A percentile compares a stretch with the other conserved stretches of the same genome.
Conservation (phyloP, 257 asterid genomes). For the Dorcoceras hygrometricum region DNA sequence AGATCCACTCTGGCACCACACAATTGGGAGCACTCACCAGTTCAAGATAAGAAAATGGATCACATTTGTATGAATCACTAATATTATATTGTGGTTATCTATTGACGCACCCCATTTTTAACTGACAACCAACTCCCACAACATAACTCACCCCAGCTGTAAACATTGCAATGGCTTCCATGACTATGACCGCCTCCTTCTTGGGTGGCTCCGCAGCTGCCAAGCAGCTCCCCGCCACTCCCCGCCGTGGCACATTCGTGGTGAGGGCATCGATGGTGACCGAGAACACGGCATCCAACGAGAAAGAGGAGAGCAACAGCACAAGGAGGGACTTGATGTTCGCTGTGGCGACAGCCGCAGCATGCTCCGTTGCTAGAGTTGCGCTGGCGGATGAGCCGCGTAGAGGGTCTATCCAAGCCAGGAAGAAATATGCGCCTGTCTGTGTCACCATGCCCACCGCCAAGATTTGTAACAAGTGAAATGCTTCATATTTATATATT, state of each 20-base stretch:
- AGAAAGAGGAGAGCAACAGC: slow-evolving; percentile 34
- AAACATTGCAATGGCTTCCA: slow-evolving; percentile 45
- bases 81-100: background rate
- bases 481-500: too few species aligned
- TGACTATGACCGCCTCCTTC: slow-evolving; percentile 57
- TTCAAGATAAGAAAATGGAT: slow-evolving; percentile 39
- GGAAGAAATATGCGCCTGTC: slow-evolving; percentile 66
- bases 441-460: slow-evolving; percentile 33
- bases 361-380: slow-evolving; percentile 40
- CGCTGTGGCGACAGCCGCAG: slow-evolving; percentile 52
- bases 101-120: background rate
- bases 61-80: slow-evolving; percentile 19
- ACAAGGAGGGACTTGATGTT: slow-evolving; percentile 62
- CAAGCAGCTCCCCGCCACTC: slow-evolving; percentile 34
- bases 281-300: slow-evolving; percentile 28
- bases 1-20: background rate
- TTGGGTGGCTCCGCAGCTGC: slow-evolving; percentile 38
- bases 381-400: slow-evolving; percentile 62
- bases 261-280: slow-evolving; percentile 47
- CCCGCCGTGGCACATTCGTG: slow-evolving; percentile 36
- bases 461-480: background rate
- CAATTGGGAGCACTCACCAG: background rate
- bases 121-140: background rate
- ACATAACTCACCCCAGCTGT: background rate
- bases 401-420: slow-evolving; percentile 49